Base-by-base conservation (phyloP, 768 basidiomycete genomes). In the Pleurotus platypus region DNA sequence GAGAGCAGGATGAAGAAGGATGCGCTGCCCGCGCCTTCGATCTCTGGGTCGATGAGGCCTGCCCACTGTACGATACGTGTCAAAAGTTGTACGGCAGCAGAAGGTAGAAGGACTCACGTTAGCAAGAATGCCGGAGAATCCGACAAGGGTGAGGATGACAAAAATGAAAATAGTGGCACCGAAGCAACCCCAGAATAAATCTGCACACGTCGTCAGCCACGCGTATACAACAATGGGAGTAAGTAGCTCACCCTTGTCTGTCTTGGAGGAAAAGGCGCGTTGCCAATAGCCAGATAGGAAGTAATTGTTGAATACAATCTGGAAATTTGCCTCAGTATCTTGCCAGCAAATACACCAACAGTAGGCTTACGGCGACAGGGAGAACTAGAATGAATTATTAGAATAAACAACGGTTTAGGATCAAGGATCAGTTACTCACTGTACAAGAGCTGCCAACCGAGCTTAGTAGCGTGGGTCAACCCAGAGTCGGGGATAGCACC, bases 271-370 rank as follows among this genome's bases (percentile, higher is more conserved):
- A 26, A 54, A 54, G n/a, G 51, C 51, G 24, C 51, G 51, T n/a
- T 54, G 51, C 51, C 51, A 54, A 12, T 40, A 54, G 8, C 51
- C 51, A 20, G 51, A 54, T 15, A 54, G 22, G 39, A 54, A 54
- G 37, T 54, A 54, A 15, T 54, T 54, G 39, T 54, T 54, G 51
- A 54, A 54, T 11, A 54, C 51, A 22, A 54, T 54, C 49, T 50
- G n/a, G 8, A 26, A 50, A 2, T 18, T 11, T 11, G 26, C 5
- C 11, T 45, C 43, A 45, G 5, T 45, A 6, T 11, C 5, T 6
- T 9, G 13, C 0, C 8, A 20, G n/a, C 16, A 11, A 11, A 20
- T 20, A 8, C 24, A 8, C 16, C 0, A 11, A 27, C 12, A n/a
- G 27, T 3, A 35, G 9, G 7, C 49, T 11, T 35, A 50, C 49